Base-by-base conservation (phyloP, 768 basidiomycete species). In the Tephrocybe sp. region DNA sequence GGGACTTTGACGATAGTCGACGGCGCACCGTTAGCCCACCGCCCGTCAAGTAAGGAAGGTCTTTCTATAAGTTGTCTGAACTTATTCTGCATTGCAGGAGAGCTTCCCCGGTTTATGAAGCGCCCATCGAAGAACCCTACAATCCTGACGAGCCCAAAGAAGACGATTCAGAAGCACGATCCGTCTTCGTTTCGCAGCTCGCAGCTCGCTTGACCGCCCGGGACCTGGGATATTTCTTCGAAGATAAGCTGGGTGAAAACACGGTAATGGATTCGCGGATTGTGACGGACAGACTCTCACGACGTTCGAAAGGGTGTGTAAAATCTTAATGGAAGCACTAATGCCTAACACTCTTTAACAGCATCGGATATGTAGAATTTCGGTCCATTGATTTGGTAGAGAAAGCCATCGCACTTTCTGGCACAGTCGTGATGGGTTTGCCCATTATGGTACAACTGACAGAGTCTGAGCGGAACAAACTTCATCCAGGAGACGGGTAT, bases 311-410 rank as follows among this genome's bases (percentile, higher is more conserved):
- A 73, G 97, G 97, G 96, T 98, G 58, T 64, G 83, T 58, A 20
- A 49, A 25, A 20, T 53, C 24, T 34, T 45, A 30, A 18, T 45
- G 42, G 11, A 30, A 42, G 5, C 23, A 34, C n/a, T 20, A 15
- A 20, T 37, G 5, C 7, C 21, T 58, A 4, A 54, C 41, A 50
- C 10, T 40, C 33, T 58, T 48, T 28, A 36, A 34, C 60, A 98
- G 97, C 59, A 98, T 98, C 66, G 97, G 92, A 55, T 99, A 99
- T 67, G 95, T 99, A 63, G 97, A 99, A 73, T 91, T 99, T 70
- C 84, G 90, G 62, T 75, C 89, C 49, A 82, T 97, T 61, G 93
- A 95, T 54, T 76, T 88, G 51, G 96, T 99, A 60, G 88, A 91
- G 62, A 92, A 90, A 67, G 97, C 97, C 32, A 71, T 99, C 58